Conservation (phyloP, 306 rosid genomes). For the Cicer bijugum region DNA sequence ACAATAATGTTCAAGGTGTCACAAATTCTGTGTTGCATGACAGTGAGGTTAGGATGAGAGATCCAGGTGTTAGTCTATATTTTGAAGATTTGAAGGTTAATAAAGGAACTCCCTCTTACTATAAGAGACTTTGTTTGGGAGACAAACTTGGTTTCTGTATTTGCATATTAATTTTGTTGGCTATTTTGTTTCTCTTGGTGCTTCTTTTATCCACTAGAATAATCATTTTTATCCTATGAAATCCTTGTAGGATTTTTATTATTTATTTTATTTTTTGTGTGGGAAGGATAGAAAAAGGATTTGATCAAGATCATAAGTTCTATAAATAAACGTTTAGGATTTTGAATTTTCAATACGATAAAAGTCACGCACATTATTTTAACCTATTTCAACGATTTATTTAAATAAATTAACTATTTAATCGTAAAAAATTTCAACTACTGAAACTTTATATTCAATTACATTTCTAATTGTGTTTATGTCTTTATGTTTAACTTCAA, state of each 20-base stretch:
- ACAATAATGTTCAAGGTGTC: slow-evolving; percentile 57
- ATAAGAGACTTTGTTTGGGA: slow-evolving; percentile 10
- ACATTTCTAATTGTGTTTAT: slow-evolving; percentile 6
- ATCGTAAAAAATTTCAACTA: background rate
- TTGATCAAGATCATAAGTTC: background rate
- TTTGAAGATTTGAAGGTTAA: slow-evolving; percentile 47
- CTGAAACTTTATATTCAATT: background rate
- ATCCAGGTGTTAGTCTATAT: slow-evolving; percentile 51
- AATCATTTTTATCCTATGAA: slow-evolving; percentile 34
- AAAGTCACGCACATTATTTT: background rate
- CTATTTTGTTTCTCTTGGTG: slow-evolving; percentile 37
- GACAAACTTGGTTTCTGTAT: slow-evolving; percentile 31
- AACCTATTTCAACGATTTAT: background rate
- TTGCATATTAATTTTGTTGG: slow-evolving; percentile 35
- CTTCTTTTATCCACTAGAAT: slow-evolving; percentile 47
- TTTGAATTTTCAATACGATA: background rate
- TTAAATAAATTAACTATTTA: background rate
- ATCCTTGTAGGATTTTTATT: background rate
- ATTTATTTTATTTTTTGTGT: background rate
- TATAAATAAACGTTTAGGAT: background rate
- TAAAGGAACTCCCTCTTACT: slow-evolving; percentile 23
- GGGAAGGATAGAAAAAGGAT: background rate
- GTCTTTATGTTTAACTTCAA: slow-evolving; percentile 23
- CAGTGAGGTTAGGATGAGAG: slow-evolving; percentile 51
- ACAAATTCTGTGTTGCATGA: slow-evolving; percentile 52